phyloP scores from a whole-genome alignment of 1,139 yeast species.

The Komagataea norvegica region DNA sequence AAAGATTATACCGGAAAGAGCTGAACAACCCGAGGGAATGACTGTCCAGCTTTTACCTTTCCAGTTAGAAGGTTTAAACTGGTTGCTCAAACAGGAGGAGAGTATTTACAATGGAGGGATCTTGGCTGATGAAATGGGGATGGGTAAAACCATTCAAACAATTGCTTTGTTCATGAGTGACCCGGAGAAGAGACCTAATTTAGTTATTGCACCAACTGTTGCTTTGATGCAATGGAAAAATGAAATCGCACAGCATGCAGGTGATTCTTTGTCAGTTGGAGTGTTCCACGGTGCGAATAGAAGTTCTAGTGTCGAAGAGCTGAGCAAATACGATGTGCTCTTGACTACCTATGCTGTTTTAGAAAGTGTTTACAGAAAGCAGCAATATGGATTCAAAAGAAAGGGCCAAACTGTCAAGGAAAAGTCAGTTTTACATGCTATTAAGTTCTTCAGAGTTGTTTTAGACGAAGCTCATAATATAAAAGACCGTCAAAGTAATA shows the following conservation, averaged over 20 bases:
- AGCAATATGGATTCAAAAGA: constrained; percentile 75
- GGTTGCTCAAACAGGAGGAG: constrained; percentile 82
- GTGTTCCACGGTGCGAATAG: constrained; percentile 85
- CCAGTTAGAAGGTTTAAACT: constrained; percentile 86
- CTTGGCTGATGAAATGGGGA: constrained; percentile 99
- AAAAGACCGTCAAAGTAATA: constrained; percentile 88
- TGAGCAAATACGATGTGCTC: constrained; percentile 70
- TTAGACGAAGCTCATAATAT: constrained; percentile 97
- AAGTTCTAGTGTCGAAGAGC: constrained; percentile 48
- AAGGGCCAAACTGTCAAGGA: constrained; percentile 69
- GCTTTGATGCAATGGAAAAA: constrained; percentile 97
- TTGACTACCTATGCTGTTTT: constrained; percentile 88
- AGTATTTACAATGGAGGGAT: constrained; percentile 83
- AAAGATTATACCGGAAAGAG: constrained; percentile 49
- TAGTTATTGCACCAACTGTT: constrained; percentile 96
- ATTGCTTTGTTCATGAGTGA: constrained; percentile 81
- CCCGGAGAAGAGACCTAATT: constrained; percentile 58
- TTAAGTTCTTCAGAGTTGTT: constrained; percentile 80
- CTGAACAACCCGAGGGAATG: constrained; percentile 79
- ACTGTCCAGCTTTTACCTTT: constrained; percentile 73
- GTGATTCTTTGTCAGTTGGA: constrained; percentile 58
- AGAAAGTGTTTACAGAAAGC: constrained; percentile 82
- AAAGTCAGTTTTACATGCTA: constrained; percentile 66
- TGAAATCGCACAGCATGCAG: constrained; percentile 83
- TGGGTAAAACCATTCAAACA: constrained; percentile 97